A percentile compares a stretch with the other conserved stretches of the same genome.
phyloP scores from a whole-genome alignment of 1,284 basidiomycete genomes.

The Ustilago loliicola region DNA sequence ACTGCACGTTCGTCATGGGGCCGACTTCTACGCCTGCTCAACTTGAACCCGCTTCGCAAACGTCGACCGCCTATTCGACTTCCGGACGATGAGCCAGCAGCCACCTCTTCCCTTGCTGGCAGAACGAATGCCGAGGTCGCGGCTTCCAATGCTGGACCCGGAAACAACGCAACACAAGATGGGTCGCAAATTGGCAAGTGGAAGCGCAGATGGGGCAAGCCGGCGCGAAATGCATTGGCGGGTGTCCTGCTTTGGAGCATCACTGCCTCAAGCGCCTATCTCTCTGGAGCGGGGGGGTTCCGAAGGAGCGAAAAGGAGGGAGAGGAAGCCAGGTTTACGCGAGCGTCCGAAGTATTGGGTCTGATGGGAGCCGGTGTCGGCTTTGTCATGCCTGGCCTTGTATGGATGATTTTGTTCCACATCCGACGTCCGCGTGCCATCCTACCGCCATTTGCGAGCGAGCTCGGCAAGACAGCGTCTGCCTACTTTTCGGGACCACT shows the following conservation, averaged over 20 bases:
- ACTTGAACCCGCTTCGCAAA: slow-evolving; percentile 55
- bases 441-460: slow-evolving; percentile 55
- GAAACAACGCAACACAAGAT: slow-evolving; percentile 7
- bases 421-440: slow-evolving; percentile 65
- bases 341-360: slow-evolving; percentile 60
- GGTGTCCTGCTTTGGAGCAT: slow-evolving; percentile 62
- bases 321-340: slow-evolving; percentile 64
- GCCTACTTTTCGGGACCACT: slow-evolving; percentile 52
- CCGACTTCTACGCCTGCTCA: slow-evolving; percentile 56
- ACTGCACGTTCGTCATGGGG: slow-evolving; percentile 66
- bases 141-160: background rate
- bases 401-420: slow-evolving; percentile 67
- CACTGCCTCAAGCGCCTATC: slow-evolving; percentile 60
- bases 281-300: slow-evolving; percentile 65
- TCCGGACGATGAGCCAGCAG: slow-evolving; percentile 13
- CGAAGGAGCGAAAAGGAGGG: slow-evolving; percentile 57
- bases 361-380: slow-evolving; percentile 65
- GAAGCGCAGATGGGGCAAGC: slow-evolving; percentile 58
- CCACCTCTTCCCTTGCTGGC: slow-evolving; percentile 3
- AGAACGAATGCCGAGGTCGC: background rate
- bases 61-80: slow-evolving; percentile 32
- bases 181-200: slow-evolving; percentile 21
- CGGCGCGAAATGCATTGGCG: slow-evolving; percentile 58
- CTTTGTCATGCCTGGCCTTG: slow-evolving; percentile 64
- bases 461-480: slow-evolving; percentile 48